phyloP scores from a whole-genome alignment of 2,329 filamentous ascomycete species.

The Myriosclerotinia curreyana region DNA sequence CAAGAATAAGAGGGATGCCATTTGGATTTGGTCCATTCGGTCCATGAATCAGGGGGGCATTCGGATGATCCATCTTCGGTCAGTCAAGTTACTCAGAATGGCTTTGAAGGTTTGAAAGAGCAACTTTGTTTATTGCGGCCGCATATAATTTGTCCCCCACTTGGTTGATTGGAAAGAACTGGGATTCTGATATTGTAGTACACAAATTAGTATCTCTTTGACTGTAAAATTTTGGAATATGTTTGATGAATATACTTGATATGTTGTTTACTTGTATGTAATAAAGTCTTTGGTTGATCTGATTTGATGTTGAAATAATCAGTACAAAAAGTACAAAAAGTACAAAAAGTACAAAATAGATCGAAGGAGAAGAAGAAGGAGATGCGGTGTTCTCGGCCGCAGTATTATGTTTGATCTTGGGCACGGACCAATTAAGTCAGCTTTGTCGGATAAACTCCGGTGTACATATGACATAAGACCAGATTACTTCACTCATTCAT shows the following conservation, averaged over 20 bases:
- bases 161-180: not conserved
- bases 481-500: too few relatives aligned
- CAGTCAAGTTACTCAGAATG: slow-evolving; percentile 3
- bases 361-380: slow-evolving; percentile 9
- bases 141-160: slow-evolving; percentile 8
- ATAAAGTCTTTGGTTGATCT: not conserved
- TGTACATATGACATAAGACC: too few relatives aligned
- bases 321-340: too few relatives aligned
- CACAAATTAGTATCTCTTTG: slow-evolving; percentile 7
- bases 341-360: slow-evolving; percentile 5
- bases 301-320: not conserved
- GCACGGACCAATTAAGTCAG: not conserved
- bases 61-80: slow-evolving; percentile 16
- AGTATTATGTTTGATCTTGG: not conserved
- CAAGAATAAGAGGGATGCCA: not conserved
- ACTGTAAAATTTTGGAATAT: not conserved
- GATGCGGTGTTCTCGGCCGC: slow-evolving; percentile 18
- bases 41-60: not conserved
- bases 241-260: not conserved
- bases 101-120: not conserved
- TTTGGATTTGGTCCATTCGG: slow-evolving; percentile 2
- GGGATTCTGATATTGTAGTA: not conserved
- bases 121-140: slow-evolving; percentile 15
- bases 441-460: not conserved
- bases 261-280: not conserved